Base-by-base conservation (phyloP, 2,329 filamentous ascomycete species). In the Truncatella angustata region DNA sequence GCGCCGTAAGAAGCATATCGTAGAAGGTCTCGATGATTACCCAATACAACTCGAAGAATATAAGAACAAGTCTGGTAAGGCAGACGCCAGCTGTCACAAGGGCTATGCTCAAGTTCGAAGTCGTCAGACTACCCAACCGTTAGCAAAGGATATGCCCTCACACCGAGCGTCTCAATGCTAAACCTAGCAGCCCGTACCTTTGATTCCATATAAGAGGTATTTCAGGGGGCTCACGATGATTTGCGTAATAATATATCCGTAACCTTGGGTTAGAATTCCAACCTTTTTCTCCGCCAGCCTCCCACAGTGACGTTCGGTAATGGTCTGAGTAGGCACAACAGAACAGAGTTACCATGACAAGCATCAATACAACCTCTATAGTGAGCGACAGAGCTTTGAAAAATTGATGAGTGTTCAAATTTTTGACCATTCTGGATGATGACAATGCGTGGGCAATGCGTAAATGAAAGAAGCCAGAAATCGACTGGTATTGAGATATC, bases 231-330 rank as follows among this genome's bases (percentile, higher is more conserved):
- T 59, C 51, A 16, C 55, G 18, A 18, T 61, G 55, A 45, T 61
- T 61, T 28, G 59, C 58, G 21, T 58, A 61, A 12, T 57, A 58
- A 53, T 61, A 61, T 12, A 60, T 57, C 6, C 58, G 53, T 11
- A 58, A 48, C 20, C 45, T 50, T 5, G 58, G 59, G 46, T 61
- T 57, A 14, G 59, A 61, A 35, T 61, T 61, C 58, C 59, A 60
- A 10, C 56, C 59, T 14, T 52, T 55, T 28, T 55, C 52, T 11
- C 59, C 59, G 11, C 57, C 59, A 5, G 53, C 50, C 6, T 50
- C 34, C 59, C 59, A 60, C 14, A 60, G 26, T 5, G 36, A 43
- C 12, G 46, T 55, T 18, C 53, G 23, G 34, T 53, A 56, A 4
- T 46, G 21, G 39, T 54, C 51, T 9, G 54, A 55, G 32, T 58